Conservation (phyloP, 768 basidiomycete species). For the Pisolithus sp. region DNA sequence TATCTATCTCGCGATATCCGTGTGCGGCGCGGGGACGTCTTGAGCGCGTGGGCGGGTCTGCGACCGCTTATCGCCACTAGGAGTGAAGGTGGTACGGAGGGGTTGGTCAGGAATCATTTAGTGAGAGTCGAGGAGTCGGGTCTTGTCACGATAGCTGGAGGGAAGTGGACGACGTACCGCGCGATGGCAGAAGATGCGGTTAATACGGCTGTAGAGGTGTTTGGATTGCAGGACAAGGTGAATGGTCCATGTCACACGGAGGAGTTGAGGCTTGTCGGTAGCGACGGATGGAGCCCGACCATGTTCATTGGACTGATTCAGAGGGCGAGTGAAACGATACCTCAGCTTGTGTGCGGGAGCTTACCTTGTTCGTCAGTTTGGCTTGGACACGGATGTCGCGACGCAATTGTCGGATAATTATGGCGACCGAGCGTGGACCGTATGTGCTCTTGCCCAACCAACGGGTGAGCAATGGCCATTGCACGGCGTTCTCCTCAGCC, state of each 20-base stretch:
- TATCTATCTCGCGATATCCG: slow-evolving; percentile 91
- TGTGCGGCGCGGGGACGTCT: slow-evolving; percentile 89
- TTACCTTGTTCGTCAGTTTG: slow-evolving; percentile 49
- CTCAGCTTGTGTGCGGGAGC: not conserved
- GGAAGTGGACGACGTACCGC: slow-evolving; percentile 98
- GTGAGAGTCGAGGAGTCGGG: slow-evolving; percentile 77
- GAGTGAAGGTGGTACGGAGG: slow-evolving; percentile 74
- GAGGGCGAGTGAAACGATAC: slow-evolving; percentile 44
- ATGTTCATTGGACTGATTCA: slow-evolving; percentile 98
- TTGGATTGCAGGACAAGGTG: slow-evolving; percentile 51
- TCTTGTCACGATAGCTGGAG: slow-evolving; percentile 89
- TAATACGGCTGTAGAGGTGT: slow-evolving; percentile 77
- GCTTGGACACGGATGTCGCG: slow-evolving; percentile 86
- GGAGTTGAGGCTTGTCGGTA: slow-evolving; percentile 77
- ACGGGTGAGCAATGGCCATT: slow-evolving; percentile 83
- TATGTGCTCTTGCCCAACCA: slow-evolving; percentile 71
- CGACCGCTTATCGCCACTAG: slow-evolving; percentile 87
- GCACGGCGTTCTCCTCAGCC: slow-evolving; percentile 66
- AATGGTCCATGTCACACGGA: slow-evolving; percentile 72
- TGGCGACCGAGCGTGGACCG: slow-evolving; percentile 95
- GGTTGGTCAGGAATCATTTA: slow-evolving; percentile 89
- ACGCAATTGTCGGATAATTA: slow-evolving; percentile 91
- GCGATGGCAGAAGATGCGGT: slow-evolving; percentile 96
- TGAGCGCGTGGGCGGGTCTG: slow-evolving; percentile 92
- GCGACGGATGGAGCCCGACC: slow-evolving; percentile 89